Conservation (phyloP, 2,329 filamentous ascomycete genomes). For the Cladosporium sp. region DNA sequence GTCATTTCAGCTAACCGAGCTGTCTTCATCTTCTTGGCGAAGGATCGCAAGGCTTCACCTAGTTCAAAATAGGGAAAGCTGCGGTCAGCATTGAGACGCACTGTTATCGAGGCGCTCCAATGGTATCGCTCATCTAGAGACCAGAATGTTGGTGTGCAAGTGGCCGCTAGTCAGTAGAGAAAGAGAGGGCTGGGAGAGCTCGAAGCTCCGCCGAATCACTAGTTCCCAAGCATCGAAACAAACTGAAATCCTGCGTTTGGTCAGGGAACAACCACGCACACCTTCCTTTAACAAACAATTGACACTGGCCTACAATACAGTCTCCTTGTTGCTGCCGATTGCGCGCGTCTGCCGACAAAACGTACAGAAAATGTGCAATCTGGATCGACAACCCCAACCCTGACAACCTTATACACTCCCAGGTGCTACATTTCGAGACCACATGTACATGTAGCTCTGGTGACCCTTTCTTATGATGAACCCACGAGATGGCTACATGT, state of each 20-base stretch:
- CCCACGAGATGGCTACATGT: background rate
- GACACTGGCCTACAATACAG: no score
- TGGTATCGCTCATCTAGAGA: background rate
- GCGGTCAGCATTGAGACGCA: background rate
- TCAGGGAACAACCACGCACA: background rate
- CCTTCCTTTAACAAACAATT: background rate
- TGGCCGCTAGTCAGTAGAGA: background rate
- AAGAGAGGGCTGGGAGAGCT: background rate
- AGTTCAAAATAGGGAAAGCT: background rate
- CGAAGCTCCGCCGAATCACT: background rate
- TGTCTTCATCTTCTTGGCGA: background rate
- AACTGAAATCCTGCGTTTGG: background rate
- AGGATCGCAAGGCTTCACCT: constrained; percentile 3
- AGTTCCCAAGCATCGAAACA: background rate
- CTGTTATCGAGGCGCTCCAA: background rate
- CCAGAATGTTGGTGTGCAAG: background rate
- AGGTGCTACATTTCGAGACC: no score
- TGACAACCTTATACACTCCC: background rate
- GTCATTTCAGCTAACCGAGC: background rate
- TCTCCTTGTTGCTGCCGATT: background rate
- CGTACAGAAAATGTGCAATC: no score
- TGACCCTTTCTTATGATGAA: background rate
- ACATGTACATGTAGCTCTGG: no score
- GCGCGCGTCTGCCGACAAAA: no score
- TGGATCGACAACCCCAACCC: background rate